Conservation (phyloP, 2,329 filamentous ascomycete species). For the Trichophyton schoenleinii region DNA sequence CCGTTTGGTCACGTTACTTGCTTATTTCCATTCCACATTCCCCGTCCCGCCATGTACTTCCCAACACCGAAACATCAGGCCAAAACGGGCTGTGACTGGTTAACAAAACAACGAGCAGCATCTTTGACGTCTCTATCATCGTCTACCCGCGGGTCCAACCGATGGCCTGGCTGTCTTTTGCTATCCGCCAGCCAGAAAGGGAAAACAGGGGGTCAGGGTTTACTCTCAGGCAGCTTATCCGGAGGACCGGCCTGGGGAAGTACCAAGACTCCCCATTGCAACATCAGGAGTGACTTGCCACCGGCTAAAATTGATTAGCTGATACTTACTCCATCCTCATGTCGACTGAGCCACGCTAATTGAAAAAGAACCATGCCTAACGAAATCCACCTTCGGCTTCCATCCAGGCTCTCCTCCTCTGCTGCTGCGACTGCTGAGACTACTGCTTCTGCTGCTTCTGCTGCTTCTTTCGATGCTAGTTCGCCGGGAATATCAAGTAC, state of each 20-base stretch:
- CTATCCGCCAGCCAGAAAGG: no score
- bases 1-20: background rate
- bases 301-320: background rate
- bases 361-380: background rate
- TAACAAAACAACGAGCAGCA: no score
- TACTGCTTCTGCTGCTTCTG: background rate
- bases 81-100: no score
- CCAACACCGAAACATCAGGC: no score
- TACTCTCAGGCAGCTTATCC: background rate
- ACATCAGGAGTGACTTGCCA: background rate
- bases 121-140: no score
- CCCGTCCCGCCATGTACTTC: no score
- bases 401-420: background rate
- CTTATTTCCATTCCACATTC: no score
- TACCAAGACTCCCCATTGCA: background rate
- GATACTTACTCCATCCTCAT: background rate
- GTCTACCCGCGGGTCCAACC: background rate
- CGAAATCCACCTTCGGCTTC: background rate
- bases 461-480: background rate
- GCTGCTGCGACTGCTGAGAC: background rate
- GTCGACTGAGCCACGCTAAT: background rate
- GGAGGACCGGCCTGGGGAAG: background rate
- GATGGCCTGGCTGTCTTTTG: no score
- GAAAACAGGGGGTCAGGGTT: background rate
- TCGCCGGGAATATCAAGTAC: background rate